Evolutionary conservation across 345 rosid species (phyloP).

Genomic region (Ceriops decandra): DNA sequence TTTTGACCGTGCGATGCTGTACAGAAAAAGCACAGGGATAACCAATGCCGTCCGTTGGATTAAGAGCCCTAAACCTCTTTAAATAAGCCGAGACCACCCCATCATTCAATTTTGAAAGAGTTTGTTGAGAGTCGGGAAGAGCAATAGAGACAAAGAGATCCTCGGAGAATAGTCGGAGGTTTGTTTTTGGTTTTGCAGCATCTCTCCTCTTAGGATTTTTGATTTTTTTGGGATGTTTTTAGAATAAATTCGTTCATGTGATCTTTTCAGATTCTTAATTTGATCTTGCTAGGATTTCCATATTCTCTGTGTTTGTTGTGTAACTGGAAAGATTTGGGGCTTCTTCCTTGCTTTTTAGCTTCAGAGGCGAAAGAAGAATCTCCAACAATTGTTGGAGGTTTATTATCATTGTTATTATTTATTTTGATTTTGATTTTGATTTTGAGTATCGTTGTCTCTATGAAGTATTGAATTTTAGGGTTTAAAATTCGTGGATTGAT

Average conservation of each 20-base stretch:
- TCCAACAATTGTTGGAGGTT: background rate
- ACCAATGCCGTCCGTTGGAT: conserved; percentile 36
- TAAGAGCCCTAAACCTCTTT: background rate
- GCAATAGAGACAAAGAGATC: background rate
- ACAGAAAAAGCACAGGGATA: conserved; percentile 53
- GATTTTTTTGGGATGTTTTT: no score
- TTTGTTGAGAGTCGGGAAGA: background rate
- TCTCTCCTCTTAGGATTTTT: background rate
- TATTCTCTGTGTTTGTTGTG: no score
- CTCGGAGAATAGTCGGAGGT: conserved; percentile 21
- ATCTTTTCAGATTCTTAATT: no score
- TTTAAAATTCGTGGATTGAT: background rate
- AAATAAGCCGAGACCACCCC: background rate
- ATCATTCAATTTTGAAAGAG: fast-evolving
- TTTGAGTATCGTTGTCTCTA: background rate
- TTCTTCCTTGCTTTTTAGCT: no score
- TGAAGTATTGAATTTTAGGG: conserved; percentile 5
- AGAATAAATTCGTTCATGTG: no score
- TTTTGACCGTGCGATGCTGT: conserved; percentile 40
- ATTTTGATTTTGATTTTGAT: background rate
- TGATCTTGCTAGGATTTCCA: no score
- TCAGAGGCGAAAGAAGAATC: background rate
- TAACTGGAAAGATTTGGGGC: no score
- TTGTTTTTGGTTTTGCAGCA: background rate
- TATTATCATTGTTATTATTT: background rate